phyloP scores from a whole-genome alignment of 2,329 filamentous ascomycete species.

The Pleoardoris graminearum region DNA sequence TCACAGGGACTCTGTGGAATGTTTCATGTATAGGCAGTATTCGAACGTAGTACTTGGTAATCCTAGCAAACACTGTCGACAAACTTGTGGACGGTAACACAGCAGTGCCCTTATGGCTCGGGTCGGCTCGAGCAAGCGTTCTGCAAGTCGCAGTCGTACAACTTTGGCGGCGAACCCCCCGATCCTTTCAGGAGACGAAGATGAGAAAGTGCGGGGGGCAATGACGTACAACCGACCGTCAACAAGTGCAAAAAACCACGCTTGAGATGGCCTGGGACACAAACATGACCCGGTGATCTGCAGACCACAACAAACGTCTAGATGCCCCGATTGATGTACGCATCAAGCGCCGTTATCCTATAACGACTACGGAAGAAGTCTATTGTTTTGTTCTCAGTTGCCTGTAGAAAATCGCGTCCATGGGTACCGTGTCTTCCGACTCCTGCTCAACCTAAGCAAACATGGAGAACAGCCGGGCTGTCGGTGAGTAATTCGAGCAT shows the following conservation, averaged over 20 bases:
- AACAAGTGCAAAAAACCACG: not conserved
- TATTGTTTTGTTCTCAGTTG: too few relatives aligned
- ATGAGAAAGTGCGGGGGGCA: not conserved
- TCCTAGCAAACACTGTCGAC: not conserved
- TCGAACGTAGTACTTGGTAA: constrained; percentile 13
- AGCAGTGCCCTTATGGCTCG: constrained; percentile 1
- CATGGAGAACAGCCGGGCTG: not conserved
- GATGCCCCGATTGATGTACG: too few relatives aligned
- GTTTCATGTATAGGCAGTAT: constrained; percentile 35
- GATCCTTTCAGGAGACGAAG: not conserved
- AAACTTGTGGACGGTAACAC: constrained; percentile 10
- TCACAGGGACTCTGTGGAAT: constrained; percentile 10
- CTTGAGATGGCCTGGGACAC: too few relatives aligned
- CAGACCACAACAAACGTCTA: not conserved
- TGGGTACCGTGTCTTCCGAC: not conserved
- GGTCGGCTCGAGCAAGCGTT: constrained; percentile 5
- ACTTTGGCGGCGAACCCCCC: constrained; percentile 35
- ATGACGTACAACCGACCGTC: not conserved
- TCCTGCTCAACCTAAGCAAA: not conserved
- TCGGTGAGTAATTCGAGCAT: too few relatives aligned
- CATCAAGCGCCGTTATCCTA: too few relatives aligned
- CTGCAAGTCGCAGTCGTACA: constrained; percentile 31
- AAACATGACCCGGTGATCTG: too few relatives aligned
- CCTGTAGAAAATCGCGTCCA: not conserved
- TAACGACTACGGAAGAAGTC: too few relatives aligned